phyloP scores from a whole-genome alignment of 1,284 basidiomycete species.

The Tilletia setariae region DNA sequence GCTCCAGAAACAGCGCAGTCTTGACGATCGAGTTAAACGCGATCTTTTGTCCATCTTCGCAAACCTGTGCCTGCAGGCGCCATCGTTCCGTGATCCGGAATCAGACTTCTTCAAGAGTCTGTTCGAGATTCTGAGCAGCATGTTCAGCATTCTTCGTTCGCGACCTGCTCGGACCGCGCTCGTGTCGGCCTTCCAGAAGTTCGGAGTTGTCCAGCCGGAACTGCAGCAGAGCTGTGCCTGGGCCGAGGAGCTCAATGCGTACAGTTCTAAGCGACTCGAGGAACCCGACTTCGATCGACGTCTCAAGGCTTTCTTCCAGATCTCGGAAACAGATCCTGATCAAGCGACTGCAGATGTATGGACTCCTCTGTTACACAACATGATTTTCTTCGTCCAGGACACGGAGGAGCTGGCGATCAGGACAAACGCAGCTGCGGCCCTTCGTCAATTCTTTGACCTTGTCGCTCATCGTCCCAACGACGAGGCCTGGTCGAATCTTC shows the following conservation, averaged over 20 bases:
- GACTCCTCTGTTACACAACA: conserved; percentile 79
- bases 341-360: conserved; percentile 58
- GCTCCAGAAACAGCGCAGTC: conserved; percentile 70
- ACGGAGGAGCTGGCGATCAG: conserved; percentile 83
- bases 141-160: conserved; percentile 41
- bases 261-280: conserved; percentile 74
- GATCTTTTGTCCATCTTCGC: conserved; percentile 76
- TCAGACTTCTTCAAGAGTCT: conserved; percentile 33
- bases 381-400: conserved; percentile 83
- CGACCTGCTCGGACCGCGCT: conserved; percentile 35
- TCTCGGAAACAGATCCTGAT: conserved; percentile 67
- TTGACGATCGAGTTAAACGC: conserved; percentile 82
- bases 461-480: conserved; percentile 15
- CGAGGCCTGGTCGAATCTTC: conserved; percentile 53
- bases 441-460: conserved; percentile 73
- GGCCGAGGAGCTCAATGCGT: conserved; percentile 69
- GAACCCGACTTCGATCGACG: conserved; percentile 91
- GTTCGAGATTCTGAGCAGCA: conserved; percentile 40
- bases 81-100: conserved; percentile 59
- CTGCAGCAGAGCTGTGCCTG: conserved; percentile 34
- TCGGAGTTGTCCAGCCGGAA: conserved; percentile 30
- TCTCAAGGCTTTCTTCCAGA: conserved; percentile 69
- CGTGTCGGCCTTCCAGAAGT: conserved; percentile 39
- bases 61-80: conserved; percentile 70
- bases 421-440: conserved; percentile 71